Evolutionary conservation across 768 basidiomycete genomes (phyloP).

Genomic region (Boletus subcaerulescens): DNA sequence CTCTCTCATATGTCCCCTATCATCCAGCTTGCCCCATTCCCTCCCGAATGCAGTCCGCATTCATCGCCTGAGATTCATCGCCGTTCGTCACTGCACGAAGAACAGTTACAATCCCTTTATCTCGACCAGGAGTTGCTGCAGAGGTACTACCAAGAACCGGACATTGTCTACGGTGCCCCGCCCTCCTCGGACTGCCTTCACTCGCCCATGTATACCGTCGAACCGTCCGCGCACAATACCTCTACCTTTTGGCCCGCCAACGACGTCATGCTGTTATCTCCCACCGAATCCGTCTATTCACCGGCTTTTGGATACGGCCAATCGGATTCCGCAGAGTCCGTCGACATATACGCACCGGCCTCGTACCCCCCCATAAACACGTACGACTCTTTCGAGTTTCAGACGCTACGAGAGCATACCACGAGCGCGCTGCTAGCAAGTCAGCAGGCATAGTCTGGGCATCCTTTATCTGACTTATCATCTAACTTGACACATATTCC

Average conservation of each 20-base stretch:
- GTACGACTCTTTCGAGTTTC: constrained; percentile 35
- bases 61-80: constrained; percentile 10
- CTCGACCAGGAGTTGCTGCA: constrained; percentile 23
- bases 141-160: constrained; percentile 19
- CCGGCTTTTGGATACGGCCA: constrained; percentile 19
- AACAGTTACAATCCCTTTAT: constrained; percentile 20
- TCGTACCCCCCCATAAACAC: constrained; percentile 13
- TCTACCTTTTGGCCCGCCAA: constrained; percentile 10
- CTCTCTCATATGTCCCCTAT: constrained; percentile 19
- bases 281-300: constrained; percentile 15
- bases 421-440: constrained; percentile 11
- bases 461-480: constrained; percentile 18
- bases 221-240: constrained; percentile 12
- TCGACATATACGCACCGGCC: constrained; percentile 17
- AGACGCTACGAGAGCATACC: constrained; percentile 30
- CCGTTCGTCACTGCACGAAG: constrained; percentile 21
- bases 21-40: constrained; percentile 17
- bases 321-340: constrained; percentile 16
- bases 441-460: constrained; percentile 18
- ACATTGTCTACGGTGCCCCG: constrained; percentile 12
- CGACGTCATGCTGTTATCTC: constrained; percentile 15
- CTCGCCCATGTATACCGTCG: constrained; percentile 19
- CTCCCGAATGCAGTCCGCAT: constrained; percentile 14
- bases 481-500: constrained; percentile 21
- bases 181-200: constrained; percentile 6